Evolutionary conservation across 2,329 filamentous ascomycete species (phyloP), one percentile per base, ranked within the genome.

Genomic region (Colletotrichum truncatum): DNA sequence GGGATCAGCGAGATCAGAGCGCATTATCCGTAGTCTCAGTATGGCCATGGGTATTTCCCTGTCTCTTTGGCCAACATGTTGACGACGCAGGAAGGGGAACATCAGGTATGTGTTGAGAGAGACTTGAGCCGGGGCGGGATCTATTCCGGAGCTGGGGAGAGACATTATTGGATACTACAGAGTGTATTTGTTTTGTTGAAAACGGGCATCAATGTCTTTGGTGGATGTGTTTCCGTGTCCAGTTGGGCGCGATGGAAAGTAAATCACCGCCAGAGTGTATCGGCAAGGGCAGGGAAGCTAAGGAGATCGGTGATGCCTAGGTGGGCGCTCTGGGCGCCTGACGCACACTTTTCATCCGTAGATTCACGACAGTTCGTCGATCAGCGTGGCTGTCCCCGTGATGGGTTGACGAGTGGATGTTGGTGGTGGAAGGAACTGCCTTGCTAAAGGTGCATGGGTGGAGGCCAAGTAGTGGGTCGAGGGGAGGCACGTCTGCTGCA

Each of bases 201-300:
- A 12, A 30, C 36, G 49, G n/a, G 49, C 36, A 52, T 28, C 26
- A 12, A 55, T 62, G 55, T 64, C 61, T 61, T 45, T 64, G 46
- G 38, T 51, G 18, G 36, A 36, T 28, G 34, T 30, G 26, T 43
- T 11, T 43, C 54, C 58, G n/a, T 26, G 46, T 6, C n/a, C n/a
- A 36, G 32, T 36, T 36, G 41, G 34, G 49, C 32, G 30, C 34
- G 36, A 49, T 36, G 18, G 14, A 45, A 46, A 26, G 55, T 18
- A 46, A 61, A 54, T 38, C 38, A 38, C 51, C 11, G 45, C 25
- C 34, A 32, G 25, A 61, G 43, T 23, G 39, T 21, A 41, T 39
- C 26, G 25, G 55, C 56, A 18, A 36, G 57, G 38, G 41, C 16
- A 62, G 36, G 21, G 39, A 12, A 41, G 11, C 14, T 6, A 7